Base-by-base conservation (phyloP, 805 yeast species). In the Candida krabiensis region DNA sequence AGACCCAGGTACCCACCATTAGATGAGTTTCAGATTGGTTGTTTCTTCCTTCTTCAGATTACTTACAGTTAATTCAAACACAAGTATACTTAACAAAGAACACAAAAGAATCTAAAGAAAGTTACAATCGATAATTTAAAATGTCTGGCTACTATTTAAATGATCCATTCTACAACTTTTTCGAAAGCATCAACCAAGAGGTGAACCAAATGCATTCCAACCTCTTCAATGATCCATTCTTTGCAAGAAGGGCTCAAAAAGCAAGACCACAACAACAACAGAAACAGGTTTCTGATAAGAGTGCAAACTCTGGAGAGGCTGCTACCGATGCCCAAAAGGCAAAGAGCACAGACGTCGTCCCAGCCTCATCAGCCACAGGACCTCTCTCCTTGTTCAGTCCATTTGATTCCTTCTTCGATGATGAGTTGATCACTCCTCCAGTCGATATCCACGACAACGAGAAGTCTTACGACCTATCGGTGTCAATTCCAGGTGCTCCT, bases 401-500 rank as follows among this genome's bases (percentile, higher is more conserved):
- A 21, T 51, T 60, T n/a, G 51, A 61, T 13, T 40, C 52, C 14
- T 50, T 49, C 35, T 55, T 60, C 31, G 25, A 40, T 15, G 47
- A 43, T 37, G 50, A 54, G 15, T 47, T 57, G 11, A 33, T 49
- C 14, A 53, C 62, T 14, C 75, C 76, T 35, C 73, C 77, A 12
- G 63, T 73, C 32, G 77, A 73, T 45, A 56, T 74, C 26, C 52
- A 70, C 42, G 78, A 73, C 21, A 63, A 66, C 30, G 71, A 69
- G 4, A 55, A 63, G 30, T 49, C 58, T 14, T 73, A 69, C 43
- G 67, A 64, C 29, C 50, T 74, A 25, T 66, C 64, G 25, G 61
- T 72, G 4, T 66, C 77, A 1, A 56, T 73, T 36, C 76, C 79
- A 8, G 79, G 79, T 37, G 75, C 73, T 14, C 43, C 61, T 2